A percentile compares a stretch with the other conserved stretches of the same genome.
Evolutionary conservation across 495 filamentous ascomycete species (phyloP).

Genomic region (Lasiosphaeria hispida): DNA sequence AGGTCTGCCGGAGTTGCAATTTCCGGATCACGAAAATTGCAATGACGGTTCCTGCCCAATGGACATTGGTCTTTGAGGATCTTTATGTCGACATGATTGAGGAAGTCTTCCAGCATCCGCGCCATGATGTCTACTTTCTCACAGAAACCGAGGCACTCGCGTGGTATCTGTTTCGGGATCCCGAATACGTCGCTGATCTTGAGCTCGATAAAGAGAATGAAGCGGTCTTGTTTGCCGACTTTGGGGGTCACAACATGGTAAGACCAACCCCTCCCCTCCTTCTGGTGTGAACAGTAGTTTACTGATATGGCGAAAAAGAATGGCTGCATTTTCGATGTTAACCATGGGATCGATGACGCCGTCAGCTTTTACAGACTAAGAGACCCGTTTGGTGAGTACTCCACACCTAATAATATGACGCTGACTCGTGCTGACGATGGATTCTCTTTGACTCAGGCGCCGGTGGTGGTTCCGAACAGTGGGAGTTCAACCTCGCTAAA

Average conservation of each 20-base stretch:
- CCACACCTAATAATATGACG: too few species aligned
- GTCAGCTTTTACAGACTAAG: too few species aligned
- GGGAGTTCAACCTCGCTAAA: not conserved
- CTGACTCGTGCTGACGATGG: not conserved
- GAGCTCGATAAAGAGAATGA: not conserved
- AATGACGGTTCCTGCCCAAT: not conserved
- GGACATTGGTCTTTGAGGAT: conserved; percentile 11
- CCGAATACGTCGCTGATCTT: not conserved
- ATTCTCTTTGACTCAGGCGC: not conserved
- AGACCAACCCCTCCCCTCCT: not conserved
- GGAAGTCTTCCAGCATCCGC: not conserved
- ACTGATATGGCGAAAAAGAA: not conserved
- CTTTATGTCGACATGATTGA: not conserved
- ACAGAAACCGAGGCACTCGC: conserved; percentile 5
- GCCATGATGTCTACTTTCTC: not conserved
- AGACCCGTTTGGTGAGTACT: too few species aligned
- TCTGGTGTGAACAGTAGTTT: not conserved
- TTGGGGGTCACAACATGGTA: conserved; percentile 11
- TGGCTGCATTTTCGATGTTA: not conserved
- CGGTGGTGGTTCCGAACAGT: not conserved
- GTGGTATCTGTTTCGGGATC: not conserved
- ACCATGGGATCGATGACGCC: too few species aligned
- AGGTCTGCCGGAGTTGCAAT: not conserved
- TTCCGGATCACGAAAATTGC: not conserved
- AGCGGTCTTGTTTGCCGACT: conserved; percentile 5